These are phyloP conservation scores for Beta vulgaris DNA, from an alignment of 148 eudicot species.

Conservation along the genomic window DNA sequence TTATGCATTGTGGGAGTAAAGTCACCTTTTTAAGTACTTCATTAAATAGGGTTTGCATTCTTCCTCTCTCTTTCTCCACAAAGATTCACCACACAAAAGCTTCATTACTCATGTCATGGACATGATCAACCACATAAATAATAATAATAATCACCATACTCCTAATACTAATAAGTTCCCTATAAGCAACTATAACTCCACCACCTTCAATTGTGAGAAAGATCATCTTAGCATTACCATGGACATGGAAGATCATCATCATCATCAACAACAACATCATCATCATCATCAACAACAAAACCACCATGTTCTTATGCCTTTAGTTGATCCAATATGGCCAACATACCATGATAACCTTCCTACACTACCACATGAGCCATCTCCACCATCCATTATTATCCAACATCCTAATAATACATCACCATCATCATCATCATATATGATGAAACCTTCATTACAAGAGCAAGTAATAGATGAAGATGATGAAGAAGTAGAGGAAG, in stretches of 20 bases:
- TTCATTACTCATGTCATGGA: conserved; percentile 36
- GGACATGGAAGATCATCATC: conserved; percentile 38
- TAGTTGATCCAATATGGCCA: conserved; percentile 29
- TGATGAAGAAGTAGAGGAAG: conserved; percentile 31
- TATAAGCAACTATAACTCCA: conserved; percentile 16
- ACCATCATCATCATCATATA: conserved; percentile 1
- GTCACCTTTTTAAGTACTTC: conserved; percentile 26
- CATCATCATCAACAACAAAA: neutral
- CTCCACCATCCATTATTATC: conserved; percentile 10
- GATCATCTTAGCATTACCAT: conserved; percentile 30
- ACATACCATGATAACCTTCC: conserved; percentile 22
- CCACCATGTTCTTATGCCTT: neutral
- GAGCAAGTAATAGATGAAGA: conserved; percentile 5
- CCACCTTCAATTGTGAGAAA: conserved; percentile 15
- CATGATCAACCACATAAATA: conserved; percentile 27
- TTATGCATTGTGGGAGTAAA: conserved; percentile 7
- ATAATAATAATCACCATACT: neutral
- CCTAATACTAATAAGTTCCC: neutral
- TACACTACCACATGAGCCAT: conserved; percentile 20
- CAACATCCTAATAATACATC: neutral
- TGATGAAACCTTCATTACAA: conserved; percentile 18
- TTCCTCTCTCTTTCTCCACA: neutral
- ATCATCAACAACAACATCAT: conserved; percentile 33
- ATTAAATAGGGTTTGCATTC: conserved; percentile 38
- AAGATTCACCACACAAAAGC: neutral